Percentiles rank a stretch among this genome's conserved stretches.
phyloP scores from a whole-genome alignment of 192 early-diverging fungal genomes.

The Coemansia sp. region DNA sequence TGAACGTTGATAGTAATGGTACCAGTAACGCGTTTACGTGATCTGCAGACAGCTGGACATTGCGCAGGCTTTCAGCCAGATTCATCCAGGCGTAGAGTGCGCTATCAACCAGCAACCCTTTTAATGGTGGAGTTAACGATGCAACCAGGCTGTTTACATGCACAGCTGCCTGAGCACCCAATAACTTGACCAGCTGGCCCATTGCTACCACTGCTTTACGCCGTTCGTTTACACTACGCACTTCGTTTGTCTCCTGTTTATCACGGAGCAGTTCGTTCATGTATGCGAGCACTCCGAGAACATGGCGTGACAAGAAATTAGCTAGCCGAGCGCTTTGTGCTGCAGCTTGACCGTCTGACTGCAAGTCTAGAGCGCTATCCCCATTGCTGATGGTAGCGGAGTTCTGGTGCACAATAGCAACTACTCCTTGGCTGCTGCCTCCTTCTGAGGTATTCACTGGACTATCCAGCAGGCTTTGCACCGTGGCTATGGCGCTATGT shows the following conservation, averaged over 20 bases:
- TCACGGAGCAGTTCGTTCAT: conserved; percentile 50
- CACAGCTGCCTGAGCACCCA: conserved; percentile 23
- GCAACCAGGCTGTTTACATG: conserved; percentile 46
- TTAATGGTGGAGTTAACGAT: conserved; percentile 33
- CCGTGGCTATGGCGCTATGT: conserved; percentile 40
- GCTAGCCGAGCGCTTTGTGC: conserved; percentile 12
- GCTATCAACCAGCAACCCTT: conserved; percentile 15
- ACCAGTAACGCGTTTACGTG: conserved; percentile 48
- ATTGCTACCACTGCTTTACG: conserved; percentile 39
- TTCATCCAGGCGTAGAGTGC: conserved; percentile 36
- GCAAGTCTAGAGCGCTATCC: conserved; percentile 16
- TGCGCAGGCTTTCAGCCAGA: conserved; percentile 31
- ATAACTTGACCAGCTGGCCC: conserved; percentile 28
- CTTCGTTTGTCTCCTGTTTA: neutral
- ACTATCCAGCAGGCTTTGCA: conserved; percentile 35
- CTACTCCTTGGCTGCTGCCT: conserved; percentile 24
- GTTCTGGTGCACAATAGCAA: conserved; percentile 41
- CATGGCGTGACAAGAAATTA: conserved; percentile 41
- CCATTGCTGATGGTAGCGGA: conserved; percentile 23
- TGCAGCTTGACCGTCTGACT: conserved; percentile 6
- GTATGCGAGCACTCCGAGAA: conserved; percentile 49
- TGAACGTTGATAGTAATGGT: conserved; percentile 36
- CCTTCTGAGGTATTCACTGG: neutral
- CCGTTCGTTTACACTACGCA: conserved; percentile 5
- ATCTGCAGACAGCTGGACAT: conserved; percentile 21